Evolutionary conservation across 208 protist species (phyloP).

Genomic region (Trypanosoma cruzi): DNA sequence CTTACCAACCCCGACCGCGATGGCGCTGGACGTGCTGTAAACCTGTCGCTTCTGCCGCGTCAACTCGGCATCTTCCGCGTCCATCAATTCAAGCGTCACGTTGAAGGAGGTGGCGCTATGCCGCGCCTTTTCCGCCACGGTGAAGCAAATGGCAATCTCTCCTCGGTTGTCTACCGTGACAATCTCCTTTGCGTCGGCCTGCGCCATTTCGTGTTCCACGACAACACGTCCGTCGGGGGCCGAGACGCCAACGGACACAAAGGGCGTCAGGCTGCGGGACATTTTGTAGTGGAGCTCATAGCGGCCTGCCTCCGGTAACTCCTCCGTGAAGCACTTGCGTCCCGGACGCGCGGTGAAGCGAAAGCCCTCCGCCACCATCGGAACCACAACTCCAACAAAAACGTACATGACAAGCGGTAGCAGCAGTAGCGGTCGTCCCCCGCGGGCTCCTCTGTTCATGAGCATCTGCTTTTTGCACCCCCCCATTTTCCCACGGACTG

Average conservation of each 20-base stretch:
- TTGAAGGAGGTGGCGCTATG: constrained; percentile 52
- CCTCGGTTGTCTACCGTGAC: constrained; percentile 37
- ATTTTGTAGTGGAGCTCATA: constrained; percentile 80
- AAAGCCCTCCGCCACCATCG: constrained; percentile 31
- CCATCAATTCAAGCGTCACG: constrained; percentile 60
- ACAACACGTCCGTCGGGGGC: constrained; percentile 42
- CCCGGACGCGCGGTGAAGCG: constrained; percentile 64
- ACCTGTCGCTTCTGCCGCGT: constrained; percentile 64
- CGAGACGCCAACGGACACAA: constrained; percentile 67
- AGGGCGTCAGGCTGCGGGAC: constrained; percentile 57
- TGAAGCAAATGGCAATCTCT: constrained; percentile 72
- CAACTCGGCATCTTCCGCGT: constrained; percentile 74
- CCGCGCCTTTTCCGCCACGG: constrained; percentile 39
- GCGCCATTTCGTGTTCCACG: constrained; percentile 60
- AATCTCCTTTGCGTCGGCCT: constrained; percentile 51
- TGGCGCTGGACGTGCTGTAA: constrained; percentile 66
- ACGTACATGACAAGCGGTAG: neutral
- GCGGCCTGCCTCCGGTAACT: constrained; percentile 47
- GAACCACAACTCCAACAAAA: neutral
- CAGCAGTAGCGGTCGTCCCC: neutral
- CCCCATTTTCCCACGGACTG: neutral
- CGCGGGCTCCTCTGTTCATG: too few relatives aligned
- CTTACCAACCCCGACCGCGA: constrained; percentile 55
- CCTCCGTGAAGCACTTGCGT: constrained; percentile 72
- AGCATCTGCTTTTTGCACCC: too few relatives aligned